Evolutionary conservation across 1,139 yeast genomes (phyloP), one percentile per base, ranked within the genome.

Genomic region (Candida sp.): DNA sequence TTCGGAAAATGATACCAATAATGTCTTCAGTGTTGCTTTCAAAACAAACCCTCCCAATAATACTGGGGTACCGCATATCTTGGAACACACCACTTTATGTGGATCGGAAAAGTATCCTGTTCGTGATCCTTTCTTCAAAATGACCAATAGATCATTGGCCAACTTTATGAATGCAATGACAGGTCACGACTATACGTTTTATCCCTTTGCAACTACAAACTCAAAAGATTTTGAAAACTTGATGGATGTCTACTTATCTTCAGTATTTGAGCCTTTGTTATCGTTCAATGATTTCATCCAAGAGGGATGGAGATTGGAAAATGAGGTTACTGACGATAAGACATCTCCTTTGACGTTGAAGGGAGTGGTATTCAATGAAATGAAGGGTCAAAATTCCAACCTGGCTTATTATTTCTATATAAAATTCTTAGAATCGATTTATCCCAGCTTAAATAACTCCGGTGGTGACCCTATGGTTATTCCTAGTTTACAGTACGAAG

Each of bases 81-180:
- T 93, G 47, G 98, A 93, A 61, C 99, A 93, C 61, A 91, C 97
- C 6, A 90, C 98, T 1, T 70, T 93, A 34, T 93, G 99, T 68
- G 99, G 99, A 3, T 88, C 97, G 1, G 72, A 77, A 46, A 87
- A 85, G 59, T 93, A 80, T 61, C 98, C 97, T 0, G 97, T 93
- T 2, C 75, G 97, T 53, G 99, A 93, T 64, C 99, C 99, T 3
- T 93, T 93, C 64, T 95, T 93, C 76, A 91, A 93, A 63, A 93
- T 93, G 99, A 73, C 93, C 46, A 93, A 91, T 60, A 70, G 98
- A 53, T 77, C 78, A 2, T 70, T 93, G 56, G 84, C 97, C 35
- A 93, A 89, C 62, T 93, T 90, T 64, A 93, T 93, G 99, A 93
- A 93, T 61, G 99, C 99, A 11, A 88, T 93, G 97, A 93, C 99